A percentile compares a stretch with the other conserved stretches of the same genome.
These are phyloP conservation scores for Boletus edulis DNA, from an alignment of 768 basidiomycete species.

Conservation along the genomic window DNA sequence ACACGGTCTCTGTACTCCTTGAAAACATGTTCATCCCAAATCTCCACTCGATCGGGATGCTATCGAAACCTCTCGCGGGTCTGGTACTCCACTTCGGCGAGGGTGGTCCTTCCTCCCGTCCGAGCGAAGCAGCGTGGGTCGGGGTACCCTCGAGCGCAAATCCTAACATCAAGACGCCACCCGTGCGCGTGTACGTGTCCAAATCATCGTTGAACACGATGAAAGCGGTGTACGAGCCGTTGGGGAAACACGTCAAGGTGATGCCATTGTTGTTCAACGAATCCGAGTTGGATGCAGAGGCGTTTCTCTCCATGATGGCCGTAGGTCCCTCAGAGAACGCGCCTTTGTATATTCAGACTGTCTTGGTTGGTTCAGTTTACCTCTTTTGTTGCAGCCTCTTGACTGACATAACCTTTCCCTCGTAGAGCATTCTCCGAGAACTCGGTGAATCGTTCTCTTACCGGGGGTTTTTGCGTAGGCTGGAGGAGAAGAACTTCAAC, in stretches of 20 bases:
- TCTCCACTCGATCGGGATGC: conserved; percentile 44
- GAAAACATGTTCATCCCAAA: conserved; percentile 62
- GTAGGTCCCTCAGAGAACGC: conserved; percentile 53
- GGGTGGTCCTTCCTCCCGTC: conserved; percentile 50
- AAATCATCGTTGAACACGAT: conserved; percentile 55
- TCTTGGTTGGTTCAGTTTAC: conserved; percentile 44
- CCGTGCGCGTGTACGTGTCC: conserved; percentile 50
- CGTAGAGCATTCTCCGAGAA: conserved; percentile 53
- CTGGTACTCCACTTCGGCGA: conserved; percentile 67
- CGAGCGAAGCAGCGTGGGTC: conserved; percentile 64
- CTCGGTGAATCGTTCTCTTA: conserved; percentile 58
- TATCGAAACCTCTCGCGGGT: conserved; percentile 52
- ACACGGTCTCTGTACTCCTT: conserved; percentile 46
- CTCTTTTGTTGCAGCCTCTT: neutral
- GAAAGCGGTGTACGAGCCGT: conserved; percentile 46
- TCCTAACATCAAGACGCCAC: conserved; percentile 25
- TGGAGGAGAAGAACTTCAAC: conserved; percentile 50
- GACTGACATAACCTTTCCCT: neutral
- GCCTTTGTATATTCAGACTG: conserved; percentile 63
- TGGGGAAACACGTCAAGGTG: conserved; percentile 46
- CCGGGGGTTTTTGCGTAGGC: conserved; percentile 39
- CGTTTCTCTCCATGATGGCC: conserved; percentile 71
- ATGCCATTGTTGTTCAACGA: conserved; percentile 52
- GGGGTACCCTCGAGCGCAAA: conserved; percentile 33
- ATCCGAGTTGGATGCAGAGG: conserved; percentile 59